phyloP scores from a whole-genome alignment of 2,329 filamentous ascomycete genomes.

The Penicillium sp. region DNA sequence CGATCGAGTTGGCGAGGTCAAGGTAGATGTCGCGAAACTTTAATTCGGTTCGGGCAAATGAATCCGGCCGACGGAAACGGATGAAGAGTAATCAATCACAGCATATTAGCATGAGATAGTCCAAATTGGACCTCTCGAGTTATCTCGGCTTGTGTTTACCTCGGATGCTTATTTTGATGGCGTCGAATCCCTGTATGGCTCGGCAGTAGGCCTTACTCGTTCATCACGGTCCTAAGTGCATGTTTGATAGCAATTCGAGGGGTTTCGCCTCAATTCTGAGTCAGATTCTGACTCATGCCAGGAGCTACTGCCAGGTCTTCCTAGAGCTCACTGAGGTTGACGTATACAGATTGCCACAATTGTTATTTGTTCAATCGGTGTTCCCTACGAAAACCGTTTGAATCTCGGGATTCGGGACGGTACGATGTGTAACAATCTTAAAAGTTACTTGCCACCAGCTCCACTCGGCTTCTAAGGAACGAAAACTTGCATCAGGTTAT shows the following conservation, averaged over 20 bases:
- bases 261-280: not conserved
- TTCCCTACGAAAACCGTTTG: not conserved
- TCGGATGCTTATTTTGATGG: not conserved
- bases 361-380: not conserved
- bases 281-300: not conserved
- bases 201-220: too few species aligned
- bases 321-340: too few species aligned
- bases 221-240: too few species aligned
- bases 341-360: too few species aligned
- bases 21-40: not conserved
- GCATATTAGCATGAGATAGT: not conserved
- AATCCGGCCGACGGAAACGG: slow-evolving; percentile 5
- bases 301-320: not conserved
- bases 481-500: not conserved
- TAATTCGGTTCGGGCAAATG: slow-evolving; percentile 2
- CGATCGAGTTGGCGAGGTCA: not conserved
- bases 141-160: not conserved
- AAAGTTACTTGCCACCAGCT: not conserved
- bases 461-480: slow-evolving; percentile 1
- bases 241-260: not conserved
- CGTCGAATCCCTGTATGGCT: not conserved
- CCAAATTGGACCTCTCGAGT: not conserved
- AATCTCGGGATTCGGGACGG: not conserved
- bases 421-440: not conserved
- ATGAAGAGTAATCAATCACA: slow-evolving; percentile 1